Base-by-base conservation (phyloP, 192 early-diverging fungal genomes). In the Coemansia sp. region DNA sequence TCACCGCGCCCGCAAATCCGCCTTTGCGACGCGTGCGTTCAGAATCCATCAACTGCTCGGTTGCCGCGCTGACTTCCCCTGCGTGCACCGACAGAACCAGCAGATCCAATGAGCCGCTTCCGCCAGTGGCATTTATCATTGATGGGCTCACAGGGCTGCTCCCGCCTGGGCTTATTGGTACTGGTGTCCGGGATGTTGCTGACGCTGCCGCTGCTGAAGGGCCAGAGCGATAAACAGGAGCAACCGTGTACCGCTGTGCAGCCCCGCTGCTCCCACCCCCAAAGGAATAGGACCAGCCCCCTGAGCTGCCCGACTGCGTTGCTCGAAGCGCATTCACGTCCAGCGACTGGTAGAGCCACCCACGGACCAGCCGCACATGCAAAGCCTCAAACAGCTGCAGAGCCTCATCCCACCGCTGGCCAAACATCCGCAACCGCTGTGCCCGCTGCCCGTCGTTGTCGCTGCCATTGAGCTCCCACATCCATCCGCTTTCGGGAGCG, bases 41-140 rank as follows among this genome's bases (percentile, higher is more conserved):
- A 2, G 32, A 7, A 11, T 53, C 44, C 73, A 76, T 69, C 54
- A 76, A 39, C 62, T 47, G 73, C 62, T 58, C 66, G 6, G 73
- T 76, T 5, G 58, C 66, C 23, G 62, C 54, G 21, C 15, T 61
- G n/a, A 51, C 41, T 42, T 76, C 73, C 43, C 66, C 73, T 0
- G 73, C 66, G 11, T 76, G 73, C 53, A 69, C 73, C n/a, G 73
- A 69, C 6, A 65, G 41, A n/a, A 76, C 62, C 38, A 66, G 40
- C 14, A 55, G 12, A 3, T 76, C 73, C 40, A 76, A 32, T 2
- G 62, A 51, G 4, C 73, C 62, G 37, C 51, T 64, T 20, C 63
- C 59, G 17, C 59, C 58, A 1, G 40, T 51, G n/a, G 16, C 28
- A 16, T 32, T 26, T 9, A 31, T 11, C n/a, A 26, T 10, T 12